Base-by-base conservation (phyloP, 306 rosid species). In the Glycine latifolia region DNA sequence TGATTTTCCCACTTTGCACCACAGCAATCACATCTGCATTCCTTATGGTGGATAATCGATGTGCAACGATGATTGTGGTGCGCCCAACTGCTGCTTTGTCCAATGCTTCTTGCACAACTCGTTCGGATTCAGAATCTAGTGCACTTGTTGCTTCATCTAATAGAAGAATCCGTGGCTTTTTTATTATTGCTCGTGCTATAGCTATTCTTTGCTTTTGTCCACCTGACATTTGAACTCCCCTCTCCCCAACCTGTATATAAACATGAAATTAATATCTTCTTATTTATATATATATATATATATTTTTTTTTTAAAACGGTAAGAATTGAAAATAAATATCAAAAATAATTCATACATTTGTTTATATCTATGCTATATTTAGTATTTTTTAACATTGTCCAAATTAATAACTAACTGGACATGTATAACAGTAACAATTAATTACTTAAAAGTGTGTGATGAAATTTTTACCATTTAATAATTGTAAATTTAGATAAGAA, bases 131-230 rank as follows among this genome's bases (percentile, higher is more conserved):
- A 0, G 95, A 87, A 80, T 95, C 99, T 3, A 95, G 72, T 5
- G 97, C 99, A 41, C 99, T 95, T 0, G 99, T 95, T 11, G 99
- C 99, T 75, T 95, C 99, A 43, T 95, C 99, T 0, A 95, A 68
- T 4, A 95, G 87, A 3, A 95, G 91, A 49, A 95, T 90, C 67
- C 84, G 46, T 1, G 99, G 99, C 53, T 77, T 87, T 75, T 91
- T 95, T 16, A 95, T 89, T 14, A 90, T 79, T 6, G 99, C 99
- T 53, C 97, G 54, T 13, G 99, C 97, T 3, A 95, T 95, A 2
- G 99, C 97, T 4, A 95, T 93, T 50, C 99, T 92, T 33, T 93
- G 99, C 62, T 95, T 95, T 68, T 95, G 99, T 53, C 99, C 97
- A 5, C 99, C 99, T 7, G 99, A 95, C 97, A 95, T 90, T 77